phyloP scores from a whole-genome alignment of 768 basidiomycete species.

The Chalciporus piperatus region DNA sequence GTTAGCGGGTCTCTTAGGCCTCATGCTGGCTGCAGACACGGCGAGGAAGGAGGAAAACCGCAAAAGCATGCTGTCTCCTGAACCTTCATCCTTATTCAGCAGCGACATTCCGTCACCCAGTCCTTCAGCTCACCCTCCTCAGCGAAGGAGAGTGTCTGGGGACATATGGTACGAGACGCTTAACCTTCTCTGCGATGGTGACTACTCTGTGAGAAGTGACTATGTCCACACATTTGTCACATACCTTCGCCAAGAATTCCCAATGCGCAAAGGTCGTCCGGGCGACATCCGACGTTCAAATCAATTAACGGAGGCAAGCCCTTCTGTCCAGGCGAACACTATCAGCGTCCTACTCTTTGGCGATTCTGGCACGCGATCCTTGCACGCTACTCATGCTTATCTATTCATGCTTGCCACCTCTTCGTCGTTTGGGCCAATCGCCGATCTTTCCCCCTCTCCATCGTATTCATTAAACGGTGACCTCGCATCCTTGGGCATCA shows the following conservation, averaged over 20 bases:
- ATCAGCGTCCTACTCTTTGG: slow-evolving; percentile 51
- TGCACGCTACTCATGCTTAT: slow-evolving; percentile 80
- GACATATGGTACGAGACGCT: slow-evolving; percentile 92
- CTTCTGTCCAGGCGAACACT: slow-evolving; percentile 42
- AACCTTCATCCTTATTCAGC: slow-evolving; percentile 27
- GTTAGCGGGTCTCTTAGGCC: slow-evolving; percentile 64
- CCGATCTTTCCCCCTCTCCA: slow-evolving; percentile 40
- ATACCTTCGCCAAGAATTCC: slow-evolving; percentile 76
- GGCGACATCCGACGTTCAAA: slow-evolving; percentile 47
- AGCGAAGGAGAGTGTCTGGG: slow-evolving; percentile 66
- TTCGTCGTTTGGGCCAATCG: slow-evolving; percentile 51
- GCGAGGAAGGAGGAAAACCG: slow-evolving; percentile 24
- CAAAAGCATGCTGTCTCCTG: slow-evolving; percentile 13
- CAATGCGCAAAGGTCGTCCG: slow-evolving; percentile 51
- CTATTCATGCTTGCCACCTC: slow-evolving; percentile 76
- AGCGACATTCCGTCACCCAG: slow-evolving; percentile 26
- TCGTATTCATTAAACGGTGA: slow-evolving; percentile 36
- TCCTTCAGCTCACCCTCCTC: slow-evolving; percentile 40
- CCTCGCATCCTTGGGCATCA: slow-evolving; percentile 25
- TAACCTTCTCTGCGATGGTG: slow-evolving; percentile 75
- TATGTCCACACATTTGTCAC: slow-evolving; percentile 72
- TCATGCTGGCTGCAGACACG: slow-evolving; percentile 61
- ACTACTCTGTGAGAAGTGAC: slow-evolving; percentile 74
- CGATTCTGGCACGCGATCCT: slow-evolving; percentile 65
- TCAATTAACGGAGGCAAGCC: slow-evolving; percentile 47